These are phyloP conservation scores for Dysphania ambrosioides DNA, from an alignment of 148 eudicot genomes.

Conservation along the genomic window DNA sequence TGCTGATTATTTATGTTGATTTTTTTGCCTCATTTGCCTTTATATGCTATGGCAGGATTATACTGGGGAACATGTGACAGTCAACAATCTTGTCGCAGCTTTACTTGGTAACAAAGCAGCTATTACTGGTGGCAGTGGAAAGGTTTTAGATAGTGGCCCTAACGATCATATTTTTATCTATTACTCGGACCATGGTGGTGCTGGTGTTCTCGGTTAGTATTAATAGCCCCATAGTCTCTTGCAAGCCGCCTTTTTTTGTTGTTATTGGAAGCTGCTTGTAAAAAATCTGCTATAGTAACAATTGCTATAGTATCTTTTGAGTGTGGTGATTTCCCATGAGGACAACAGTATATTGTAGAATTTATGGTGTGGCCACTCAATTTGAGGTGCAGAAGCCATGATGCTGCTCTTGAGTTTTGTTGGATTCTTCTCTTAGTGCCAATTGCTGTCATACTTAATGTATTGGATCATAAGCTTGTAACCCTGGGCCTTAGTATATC, in stretches of 20 bases:
- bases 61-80: conserved; percentile 39
- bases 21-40: conserved; percentile 3
- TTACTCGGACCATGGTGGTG: conserved; percentile 45
- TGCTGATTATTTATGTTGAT: neutral
- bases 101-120: conserved; percentile 36
- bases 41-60: conserved; percentile 35
- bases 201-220: conserved; percentile 45
- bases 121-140: conserved; percentile 44
- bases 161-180: conserved; percentile 42
- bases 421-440: neutral
- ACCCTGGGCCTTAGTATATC: neutral
- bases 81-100: conserved; percentile 38
- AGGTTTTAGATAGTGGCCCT: conserved; percentile 46
- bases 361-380: neutral
- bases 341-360: neutral
- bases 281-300: neutral
- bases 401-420: neutral
- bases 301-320: neutral
- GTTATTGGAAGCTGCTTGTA: neutral
- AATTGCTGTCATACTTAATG: neutral
- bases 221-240: neutral
- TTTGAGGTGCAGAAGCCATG: neutral
- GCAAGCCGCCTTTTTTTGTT: neutral
- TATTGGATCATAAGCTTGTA: neutral
- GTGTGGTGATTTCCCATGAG: neutral